Evolutionary conservation across 1,284 basidiomycete genomes (phyloP), one percentile per base, ranked within the genome.

Genomic region (Meira miltonrushii): DNA sequence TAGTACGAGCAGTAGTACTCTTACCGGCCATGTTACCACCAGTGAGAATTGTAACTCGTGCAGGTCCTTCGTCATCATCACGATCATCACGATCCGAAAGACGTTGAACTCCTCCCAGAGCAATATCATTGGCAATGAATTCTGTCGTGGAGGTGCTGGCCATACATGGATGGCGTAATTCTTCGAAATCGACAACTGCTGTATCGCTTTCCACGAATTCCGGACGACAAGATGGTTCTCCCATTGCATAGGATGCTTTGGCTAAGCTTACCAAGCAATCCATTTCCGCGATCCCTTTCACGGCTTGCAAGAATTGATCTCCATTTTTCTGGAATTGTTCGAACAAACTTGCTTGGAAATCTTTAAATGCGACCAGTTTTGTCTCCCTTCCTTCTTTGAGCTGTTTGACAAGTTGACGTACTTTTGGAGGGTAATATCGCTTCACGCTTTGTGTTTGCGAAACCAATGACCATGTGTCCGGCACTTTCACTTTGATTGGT

Each of bases 51-150:
- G 89, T 87, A 69, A 95, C 87, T 17, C 43, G 43, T 25, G 50
- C 37, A 13, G 50, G 39, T 15, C 17, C 19, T 39, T 53, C 39
- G 68, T 90, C 86, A 37, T 88, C 87, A 1, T 84, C 83, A 11
- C n/a, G 11, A 11, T 40, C 39, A 11, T 40, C 39, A 11, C n/a
- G 11, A 11, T n/a, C 39, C n/a, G 11, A 11, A 11, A 11, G 11
- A 11, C 39, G 11, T 53, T 85, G 83, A n/a, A n/a, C n/a, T 4
- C 85, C 86, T 25, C 95, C 95, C 21, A 99, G 82, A 69, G 86
- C 86, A 48, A 99, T 85, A 78, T 95, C 84, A 76, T 98, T 99
- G 1, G 95, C 88, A 69, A 99, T 97, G 77, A 99, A 99, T 64
- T 85, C 85, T 1, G 37, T 39, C 1, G 44, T 17, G 15, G 57